Evolutionary conservation across 106 monocot genomes (phyloP), one percentile per base, ranked within the genome.

Genomic region (Dendrobium nobile): DNA sequence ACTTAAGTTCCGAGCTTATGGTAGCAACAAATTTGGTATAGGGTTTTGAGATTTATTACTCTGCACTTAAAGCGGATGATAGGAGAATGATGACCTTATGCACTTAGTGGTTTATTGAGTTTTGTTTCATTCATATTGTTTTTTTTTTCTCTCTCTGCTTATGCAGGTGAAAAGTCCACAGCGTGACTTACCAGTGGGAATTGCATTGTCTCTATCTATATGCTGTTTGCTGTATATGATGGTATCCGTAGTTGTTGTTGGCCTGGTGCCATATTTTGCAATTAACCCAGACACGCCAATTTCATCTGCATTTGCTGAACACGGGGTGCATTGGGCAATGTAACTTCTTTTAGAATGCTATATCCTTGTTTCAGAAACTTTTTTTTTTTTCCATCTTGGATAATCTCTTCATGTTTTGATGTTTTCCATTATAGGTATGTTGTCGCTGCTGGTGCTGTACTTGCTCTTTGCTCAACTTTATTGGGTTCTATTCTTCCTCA

Each of bases 401-500:
- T n/a, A 7, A 43, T 85, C 40, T 80, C 58, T 85, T 67, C 56
- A 20, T 82, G 43, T 80, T 72, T 61, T 77, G 40, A 47, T 82
- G 40, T 33, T 67, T 87, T 64, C 40, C 26, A 79, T 47, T 81
- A 45, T 74, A 99, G 98, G 88, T 95, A 92, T 78, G 70, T 99
- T 65, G 82, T 99, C 59, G 88, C 95, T 65, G 83, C 84, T 81
- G 98, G 98, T 70, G 95, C 98, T 83, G 87, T 93, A 61, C 90
- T 90, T 84, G 92, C 98, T 48, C 95, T 99, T 84, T 99, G 95
- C 79, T 89, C 98, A 72, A 91, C 91, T 68, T 86, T 99, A 79
- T 88, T 99, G 95, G 98, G 98, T 5, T 99, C 98, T 68, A 41
- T 99, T 90, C 89, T 99, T n/a, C 98, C 98, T 67, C 98, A 99